Evolutionary conservation across 2,329 filamentous ascomycete genomes (phyloP), one percentile per base, ranked within the genome.

Genomic region (Dactylellina sp.): DNA sequence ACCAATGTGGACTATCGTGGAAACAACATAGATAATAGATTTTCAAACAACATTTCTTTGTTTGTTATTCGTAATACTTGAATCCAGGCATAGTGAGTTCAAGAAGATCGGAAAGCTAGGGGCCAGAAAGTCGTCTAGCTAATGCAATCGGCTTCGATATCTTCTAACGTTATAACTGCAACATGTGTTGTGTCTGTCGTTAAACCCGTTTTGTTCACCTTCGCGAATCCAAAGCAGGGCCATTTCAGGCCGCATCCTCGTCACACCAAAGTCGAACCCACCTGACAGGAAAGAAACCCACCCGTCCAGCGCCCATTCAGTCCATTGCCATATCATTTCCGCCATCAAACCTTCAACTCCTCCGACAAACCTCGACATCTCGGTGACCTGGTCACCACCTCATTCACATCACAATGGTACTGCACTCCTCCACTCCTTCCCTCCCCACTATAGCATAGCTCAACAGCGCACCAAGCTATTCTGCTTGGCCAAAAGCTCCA

Each of bases 221-320:
- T 55, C 50, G 32, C 32, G 50, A 55, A 24, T 35, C n/a, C 49
- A 53, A 53, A n/a, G n/a, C n/a, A n/a, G n/a, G n/a, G n/a, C n/a
- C n/a, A n/a, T n/a, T n/a, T n/a, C n/a, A n/a, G n/a, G 49, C 49
- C 49, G 49, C 50, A 55, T 7, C 16, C 24, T 32, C 12, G 32
- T 18, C 2, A 20, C 50, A 20, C 12, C 7, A 37, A 18, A 40
- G 6, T n/a, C 7, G n/a, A 25, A 20, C 32, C 9, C 6, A 7
- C 37, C n/a, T n/a, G n/a, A n/a, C 6, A 40, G 3, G 3, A 14
- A 6, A 14, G 37, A 6, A 40, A 6, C 5, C 37, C 6, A 14
- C 4, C 37, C n/a, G 4, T 11, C 11, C 50, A 37, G 20, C 28
- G 4, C 20, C 32, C 25, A 35, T 6, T 35, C 32, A 35, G 32